Conservation (phyloP, 2,329 filamentous ascomycete genomes). For the Cryphonectria japonica region DNA sequence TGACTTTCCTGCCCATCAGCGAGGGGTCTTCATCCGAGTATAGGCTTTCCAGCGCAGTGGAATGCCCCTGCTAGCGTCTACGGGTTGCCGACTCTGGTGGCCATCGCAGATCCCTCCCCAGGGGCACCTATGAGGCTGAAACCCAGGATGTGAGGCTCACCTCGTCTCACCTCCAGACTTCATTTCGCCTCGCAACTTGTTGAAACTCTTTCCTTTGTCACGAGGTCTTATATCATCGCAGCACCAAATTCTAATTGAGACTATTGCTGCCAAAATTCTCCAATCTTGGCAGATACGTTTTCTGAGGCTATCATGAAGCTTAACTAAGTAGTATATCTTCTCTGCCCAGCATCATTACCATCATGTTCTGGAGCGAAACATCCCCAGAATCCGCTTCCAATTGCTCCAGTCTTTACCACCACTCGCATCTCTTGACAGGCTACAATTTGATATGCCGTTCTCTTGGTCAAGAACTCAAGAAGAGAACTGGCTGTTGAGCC, state of each 20-base stretch:
- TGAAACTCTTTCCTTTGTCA: neutral
- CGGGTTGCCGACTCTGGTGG: slow-evolving; percentile 4
- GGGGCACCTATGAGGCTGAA: slow-evolving; percentile 19
- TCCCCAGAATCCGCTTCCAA: neutral
- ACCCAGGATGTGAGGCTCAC: slow-evolving; percentile 29
- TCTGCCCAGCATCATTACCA: neutral
- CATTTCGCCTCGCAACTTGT: slow-evolving; percentile 4
- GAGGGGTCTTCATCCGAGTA: neutral
- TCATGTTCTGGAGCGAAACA: neutral
- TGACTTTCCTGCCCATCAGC: neutral
- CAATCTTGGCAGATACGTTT: neutral
- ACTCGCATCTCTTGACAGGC: neutral
- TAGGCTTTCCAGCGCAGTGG: slow-evolving; percentile 2
- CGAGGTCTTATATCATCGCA: neutral
- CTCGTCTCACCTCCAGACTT: slow-evolving; percentile 18
- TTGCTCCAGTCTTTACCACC: neutral
- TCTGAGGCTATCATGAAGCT: neutral
- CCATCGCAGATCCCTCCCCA: neutral
- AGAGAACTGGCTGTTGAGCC: neutral
- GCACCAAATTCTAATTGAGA: neutral
- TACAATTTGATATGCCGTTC: neutral
- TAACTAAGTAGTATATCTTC: neutral
- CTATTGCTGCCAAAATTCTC: too few species aligned
- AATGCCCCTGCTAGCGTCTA: slow-evolving; percentile 18
- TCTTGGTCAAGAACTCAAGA: neutral